Percentiles rank a stretch among this genome's conserved stretches.
Conservation (phyloP, 2,329 filamentous ascomycete species). For the Cordyceps farinosa region DNA sequence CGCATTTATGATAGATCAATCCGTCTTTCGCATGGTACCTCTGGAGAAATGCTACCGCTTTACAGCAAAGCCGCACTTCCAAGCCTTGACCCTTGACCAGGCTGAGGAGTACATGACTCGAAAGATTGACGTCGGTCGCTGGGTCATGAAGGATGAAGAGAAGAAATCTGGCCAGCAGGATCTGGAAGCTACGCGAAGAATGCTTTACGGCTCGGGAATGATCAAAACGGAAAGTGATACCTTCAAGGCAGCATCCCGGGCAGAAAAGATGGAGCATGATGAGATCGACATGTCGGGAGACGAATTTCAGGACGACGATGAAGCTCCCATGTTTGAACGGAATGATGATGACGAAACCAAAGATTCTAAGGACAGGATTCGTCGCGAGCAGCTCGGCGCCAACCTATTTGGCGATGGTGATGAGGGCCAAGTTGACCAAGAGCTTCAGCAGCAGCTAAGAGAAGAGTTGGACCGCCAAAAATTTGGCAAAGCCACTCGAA, state of each 20-base stretch:
- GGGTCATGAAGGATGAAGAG: conserved; percentile 70
- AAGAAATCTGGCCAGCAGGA: conserved; percentile 54
- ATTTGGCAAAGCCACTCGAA: conserved; percentile 73
- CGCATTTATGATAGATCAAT: conserved; percentile 67
- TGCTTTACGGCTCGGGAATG: conserved; percentile 51
- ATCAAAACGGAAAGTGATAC: conserved; percentile 67
- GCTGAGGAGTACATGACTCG: conserved; percentile 80
- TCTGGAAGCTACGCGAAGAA: conserved; percentile 55
- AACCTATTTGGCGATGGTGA: conserved; percentile 73
- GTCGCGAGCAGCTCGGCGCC: conserved; percentile 78
- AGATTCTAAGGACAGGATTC: conserved; percentile 67
- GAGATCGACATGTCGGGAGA: conserved; percentile 65
- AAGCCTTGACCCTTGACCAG: conserved; percentile 74
- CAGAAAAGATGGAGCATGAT: conserved; percentile 66
- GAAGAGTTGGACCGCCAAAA: conserved; percentile 67
- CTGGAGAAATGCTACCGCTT: conserved; percentile 96
- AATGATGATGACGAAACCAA: conserved; percentile 81
- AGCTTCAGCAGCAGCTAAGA: conserved; percentile 65
- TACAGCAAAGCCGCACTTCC: conserved; percentile 73
- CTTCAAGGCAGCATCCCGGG: conserved; percentile 57
- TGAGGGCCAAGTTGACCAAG: conserved; percentile 69
- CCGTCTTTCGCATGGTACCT: conserved; percentile 78
- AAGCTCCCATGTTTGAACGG: conserved; percentile 68
- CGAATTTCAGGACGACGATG: conserved; percentile 86
- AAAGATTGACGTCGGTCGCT: conserved; percentile 72